phyloP scores from a whole-genome alignment of 139 green algal species.

The Gonium pectorale region DNA sequence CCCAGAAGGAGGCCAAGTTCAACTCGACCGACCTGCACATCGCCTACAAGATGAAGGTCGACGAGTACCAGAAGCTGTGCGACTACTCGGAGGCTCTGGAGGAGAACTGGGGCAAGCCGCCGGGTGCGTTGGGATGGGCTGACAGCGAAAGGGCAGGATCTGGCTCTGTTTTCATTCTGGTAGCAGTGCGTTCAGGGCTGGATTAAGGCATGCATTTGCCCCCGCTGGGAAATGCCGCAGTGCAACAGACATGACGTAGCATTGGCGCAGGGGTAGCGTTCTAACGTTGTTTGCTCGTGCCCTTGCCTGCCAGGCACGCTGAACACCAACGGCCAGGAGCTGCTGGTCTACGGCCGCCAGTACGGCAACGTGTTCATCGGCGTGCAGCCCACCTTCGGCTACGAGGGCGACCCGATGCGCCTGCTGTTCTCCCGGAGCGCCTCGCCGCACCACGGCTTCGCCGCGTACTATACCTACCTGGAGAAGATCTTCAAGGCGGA shows the following conservation, averaged over 20 bases:
- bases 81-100: constrained; percentile 94
- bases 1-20: constrained; percentile 93
- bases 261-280: too few species aligned
- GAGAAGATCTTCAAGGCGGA: constrained; percentile 97
- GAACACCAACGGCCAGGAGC: constrained; percentile 97
- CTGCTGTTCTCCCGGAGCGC: constrained; percentile 96
- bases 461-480: constrained; percentile 99
- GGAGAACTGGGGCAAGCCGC: constrained; percentile 99
- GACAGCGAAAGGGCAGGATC: too few species aligned
- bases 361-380: constrained; percentile 99
- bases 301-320: constrained; percentile 80
- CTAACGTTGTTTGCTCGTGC: too few species aligned
- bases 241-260: too few species aligned
- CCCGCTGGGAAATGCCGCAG: too few species aligned
- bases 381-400: constrained; percentile 99
- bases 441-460: constrained; percentile 99
- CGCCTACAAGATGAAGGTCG: constrained; percentile 94
- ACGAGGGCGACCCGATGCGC: constrained; percentile 99
- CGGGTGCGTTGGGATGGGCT: too few species aligned
- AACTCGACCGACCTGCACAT: constrained; percentile 97
- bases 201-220: too few species aligned
- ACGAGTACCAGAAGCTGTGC: constrained; percentile 93
- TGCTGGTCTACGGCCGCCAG: constrained; percentile 97
- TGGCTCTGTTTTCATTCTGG: too few species aligned
- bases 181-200: too few species aligned